A percentile compares a stretch with the other conserved stretches of the same genome.
Conservation (phyloP, 257 asterid genomes). For the Gardenia jasminoides region DNA sequence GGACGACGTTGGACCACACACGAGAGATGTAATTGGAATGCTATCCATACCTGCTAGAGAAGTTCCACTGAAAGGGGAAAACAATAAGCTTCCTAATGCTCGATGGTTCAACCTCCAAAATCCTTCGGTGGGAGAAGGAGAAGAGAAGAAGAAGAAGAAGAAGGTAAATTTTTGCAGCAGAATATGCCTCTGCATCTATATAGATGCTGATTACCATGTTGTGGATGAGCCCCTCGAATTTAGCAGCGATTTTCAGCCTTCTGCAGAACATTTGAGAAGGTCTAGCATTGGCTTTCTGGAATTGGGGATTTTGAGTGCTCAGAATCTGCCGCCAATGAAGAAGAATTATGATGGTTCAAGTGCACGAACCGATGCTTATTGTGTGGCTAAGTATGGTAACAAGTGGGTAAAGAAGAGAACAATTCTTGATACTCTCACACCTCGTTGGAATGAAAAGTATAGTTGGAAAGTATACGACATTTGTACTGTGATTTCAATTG, state of each 20-base stretch:
- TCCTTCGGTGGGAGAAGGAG: conserved; percentile 46
- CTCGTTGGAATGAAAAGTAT: conserved; percentile 93
- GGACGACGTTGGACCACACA: conserved; percentile 39
- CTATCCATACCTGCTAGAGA: conserved; percentile 52
- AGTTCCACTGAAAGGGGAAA: conserved; percentile 46
- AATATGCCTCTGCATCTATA: conserved; percentile 54
- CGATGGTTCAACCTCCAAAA: conserved; percentile 62
- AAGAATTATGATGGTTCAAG: conserved; percentile 49
- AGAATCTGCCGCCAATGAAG: conserved; percentile 72
- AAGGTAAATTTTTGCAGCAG: conserved; percentile 67
- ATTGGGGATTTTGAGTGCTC: conserved; percentile 75
- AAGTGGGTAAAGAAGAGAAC: conserved; percentile 95
- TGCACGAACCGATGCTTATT: conserved; percentile 70
- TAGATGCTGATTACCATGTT: conserved; percentile 90
- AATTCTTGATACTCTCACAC: conserved; percentile 61
- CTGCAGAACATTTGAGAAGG: conserved; percentile 64
- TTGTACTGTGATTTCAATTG: conserved; percentile 78
- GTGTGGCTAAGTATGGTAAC: conserved; percentile 92
- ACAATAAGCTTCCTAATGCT: conserved; percentile 54
- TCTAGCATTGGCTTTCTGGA: conserved; percentile 74
- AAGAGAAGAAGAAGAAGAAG: conserved; percentile 60
- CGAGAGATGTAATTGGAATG: conserved; percentile 42
- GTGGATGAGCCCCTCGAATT: conserved; percentile 78
- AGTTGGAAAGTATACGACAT: conserved; percentile 94
- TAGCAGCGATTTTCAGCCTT: conserved; percentile 83